A percentile compares a stretch with the other conserved stretches of the same genome.
Conservation (phyloP, 192 early-diverging fungal genomes). For the Endogone sp. region DNA sequence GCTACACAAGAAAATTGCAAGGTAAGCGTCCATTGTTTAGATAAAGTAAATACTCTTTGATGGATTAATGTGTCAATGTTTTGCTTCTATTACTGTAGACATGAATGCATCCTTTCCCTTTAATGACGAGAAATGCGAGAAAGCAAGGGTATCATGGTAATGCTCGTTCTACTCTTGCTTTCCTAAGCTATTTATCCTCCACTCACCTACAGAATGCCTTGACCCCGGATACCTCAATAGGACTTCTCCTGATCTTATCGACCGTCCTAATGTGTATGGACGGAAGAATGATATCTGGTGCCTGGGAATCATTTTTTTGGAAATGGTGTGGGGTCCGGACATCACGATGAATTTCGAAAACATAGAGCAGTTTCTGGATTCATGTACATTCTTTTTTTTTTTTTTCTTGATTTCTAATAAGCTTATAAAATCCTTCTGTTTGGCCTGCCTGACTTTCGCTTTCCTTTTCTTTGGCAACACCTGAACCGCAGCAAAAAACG, state of each 20-base stretch:
- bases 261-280: slow-evolving; percentile 53
- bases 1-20: slow-evolving; percentile 58
- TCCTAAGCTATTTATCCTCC: too few species aligned
- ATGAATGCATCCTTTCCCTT: slow-evolving; percentile 23
- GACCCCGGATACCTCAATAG: slow-evolving; percentile 22
- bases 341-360: slow-evolving; percentile 44
- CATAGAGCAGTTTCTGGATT: slow-evolving; percentile 52
- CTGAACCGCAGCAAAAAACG: slow-evolving; percentile 23
- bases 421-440: too few species aligned
- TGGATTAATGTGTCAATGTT: too few species aligned
- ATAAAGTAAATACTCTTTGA: too few species aligned
- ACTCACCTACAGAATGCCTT: slow-evolving; percentile 24
- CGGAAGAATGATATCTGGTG: slow-evolving; percentile 78
- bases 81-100: slow-evolving; percentile 9
- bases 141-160: too few species aligned
- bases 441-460: too few species aligned
- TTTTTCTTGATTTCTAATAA: neutral
- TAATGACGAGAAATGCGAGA: neutral
- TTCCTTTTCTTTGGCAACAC: too few species aligned
- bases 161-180: too few species aligned
- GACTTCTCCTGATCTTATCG: slow-evolving; percentile 56
- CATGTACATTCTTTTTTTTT: slow-evolving; percentile 21
- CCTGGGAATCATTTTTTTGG: slow-evolving; percentile 57
- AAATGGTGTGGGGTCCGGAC: slow-evolving; percentile 69
- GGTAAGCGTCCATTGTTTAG: too few species aligned